These are phyloP conservation scores for Fusarium transvaalense DNA, from an alignment of 2,329 filamentous ascomycete species.

Conservation along the genomic window DNA sequence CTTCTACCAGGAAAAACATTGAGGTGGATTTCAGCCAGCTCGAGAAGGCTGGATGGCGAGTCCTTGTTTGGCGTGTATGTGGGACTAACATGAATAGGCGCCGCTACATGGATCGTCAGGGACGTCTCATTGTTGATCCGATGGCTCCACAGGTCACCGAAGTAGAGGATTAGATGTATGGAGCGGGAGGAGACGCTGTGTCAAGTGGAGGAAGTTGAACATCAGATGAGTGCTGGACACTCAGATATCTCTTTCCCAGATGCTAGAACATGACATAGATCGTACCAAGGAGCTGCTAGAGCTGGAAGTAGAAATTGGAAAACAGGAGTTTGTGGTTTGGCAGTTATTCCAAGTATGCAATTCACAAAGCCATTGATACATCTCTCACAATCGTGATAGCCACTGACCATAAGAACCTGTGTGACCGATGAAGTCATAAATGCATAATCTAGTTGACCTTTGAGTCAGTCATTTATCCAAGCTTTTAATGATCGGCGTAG, in stretches of 20 bases:
- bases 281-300: not conserved
- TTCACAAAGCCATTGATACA: too few relatives aligned
- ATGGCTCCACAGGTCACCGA: fast-evolving
- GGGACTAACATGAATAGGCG: too few relatives aligned
- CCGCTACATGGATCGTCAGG: slow-evolving; percentile 4
- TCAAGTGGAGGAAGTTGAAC: not conserved
- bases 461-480: not conserved
- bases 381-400: too few relatives aligned
- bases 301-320: too few relatives aligned
- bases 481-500: not conserved
- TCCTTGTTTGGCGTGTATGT: slow-evolving; percentile 5
- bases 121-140: not conserved
- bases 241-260: not conserved
- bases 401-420: too few relatives aligned
- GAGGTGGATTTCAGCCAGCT: not conserved
- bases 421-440: not conserved
- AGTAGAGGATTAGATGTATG: fast-evolving
- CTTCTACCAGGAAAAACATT: not conserved
- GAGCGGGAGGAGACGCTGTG: not conserved
- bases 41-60: not conserved
- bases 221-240: not conserved
- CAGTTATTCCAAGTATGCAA: too few relatives aligned
- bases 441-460: not conserved
- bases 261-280: not conserved
- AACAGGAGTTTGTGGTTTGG: too few relatives aligned